Evolutionary conservation across 352 stramenopile genomes (phyloP).

Genomic region (Phytophthora europaea): DNA sequence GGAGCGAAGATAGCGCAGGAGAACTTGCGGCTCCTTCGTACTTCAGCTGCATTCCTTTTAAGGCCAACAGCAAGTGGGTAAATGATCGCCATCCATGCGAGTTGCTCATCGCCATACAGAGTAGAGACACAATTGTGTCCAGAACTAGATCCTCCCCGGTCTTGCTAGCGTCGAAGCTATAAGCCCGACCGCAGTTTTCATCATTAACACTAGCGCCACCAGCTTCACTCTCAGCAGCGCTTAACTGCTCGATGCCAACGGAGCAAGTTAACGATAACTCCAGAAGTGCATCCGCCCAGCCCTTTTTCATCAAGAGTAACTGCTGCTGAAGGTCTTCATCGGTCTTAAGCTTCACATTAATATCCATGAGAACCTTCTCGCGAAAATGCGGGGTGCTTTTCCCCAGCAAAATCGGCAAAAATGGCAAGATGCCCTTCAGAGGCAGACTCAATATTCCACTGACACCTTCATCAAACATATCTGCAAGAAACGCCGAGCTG

Average conservation of each 20-base stretch:
- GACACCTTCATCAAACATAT: slow-evolving; percentile 72
- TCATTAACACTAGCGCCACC: neutral
- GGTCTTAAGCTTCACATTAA: slow-evolving; percentile 89
- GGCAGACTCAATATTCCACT: slow-evolving; percentile 71
- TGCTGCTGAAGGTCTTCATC: slow-evolving; percentile 76
- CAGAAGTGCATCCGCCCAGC: slow-evolving; percentile 80
- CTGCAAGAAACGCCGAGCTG: slow-evolving; percentile 38
- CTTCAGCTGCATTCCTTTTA: slow-evolving; percentile 75
- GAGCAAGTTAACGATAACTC: slow-evolving; percentile 78
- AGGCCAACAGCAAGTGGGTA: slow-evolving; percentile 66
- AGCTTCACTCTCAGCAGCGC: slow-evolving; percentile 3
- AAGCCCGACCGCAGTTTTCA: slow-evolving; percentile 49
- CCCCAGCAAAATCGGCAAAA: slow-evolving; percentile 71
- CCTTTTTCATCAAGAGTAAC: slow-evolving; percentile 77
- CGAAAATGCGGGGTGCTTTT: slow-evolving; percentile 62
- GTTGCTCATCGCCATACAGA: slow-evolving; percentile 80
- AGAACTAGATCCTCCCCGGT: slow-evolving; percentile 86
- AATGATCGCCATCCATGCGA: slow-evolving; percentile 71
- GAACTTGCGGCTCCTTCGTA: slow-evolving; percentile 40
- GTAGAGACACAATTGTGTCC: slow-evolving; percentile 84
- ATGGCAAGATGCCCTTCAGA: slow-evolving; percentile 75
- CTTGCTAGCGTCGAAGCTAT: slow-evolving; percentile 74
- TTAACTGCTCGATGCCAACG: slow-evolving; percentile 25
- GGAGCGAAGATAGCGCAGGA: slow-evolving; percentile 28
- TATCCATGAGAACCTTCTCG: slow-evolving; percentile 89